Percentiles rank a stretch among this genome's conserved stretches.
These are phyloP conservation scores for Phanerodontia chrysosporium DNA, from an alignment of 768 basidiomycete species.

Conservation along the genomic window DNA sequence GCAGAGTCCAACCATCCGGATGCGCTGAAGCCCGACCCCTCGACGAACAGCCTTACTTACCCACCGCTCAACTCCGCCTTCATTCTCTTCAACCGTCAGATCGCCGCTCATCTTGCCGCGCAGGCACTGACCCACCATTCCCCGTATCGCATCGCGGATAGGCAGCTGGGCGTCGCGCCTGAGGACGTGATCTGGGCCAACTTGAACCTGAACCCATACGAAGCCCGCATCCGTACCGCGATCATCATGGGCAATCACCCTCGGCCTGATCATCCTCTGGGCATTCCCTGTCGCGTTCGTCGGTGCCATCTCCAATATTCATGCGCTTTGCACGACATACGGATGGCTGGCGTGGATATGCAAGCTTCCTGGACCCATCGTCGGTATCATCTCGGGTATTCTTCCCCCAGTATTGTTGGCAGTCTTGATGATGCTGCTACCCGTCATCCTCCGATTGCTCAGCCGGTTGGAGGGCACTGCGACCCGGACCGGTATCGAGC, in stretches of 20 bases:
- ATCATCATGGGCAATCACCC: conserved; percentile 73
- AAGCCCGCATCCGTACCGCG: conserved; percentile 33
- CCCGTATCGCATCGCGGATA: conserved; percentile 75
- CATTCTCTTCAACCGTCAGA: conserved; percentile 88
- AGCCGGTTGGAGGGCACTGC: conserved; percentile 90
- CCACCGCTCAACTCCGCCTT: conserved; percentile 59
- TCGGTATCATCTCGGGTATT: conserved; percentile 87
- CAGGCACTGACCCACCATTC: conserved; percentile 75
- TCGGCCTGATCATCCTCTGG: conserved; percentile 84
- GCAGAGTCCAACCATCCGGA: conserved; percentile 20
- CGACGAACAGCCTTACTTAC: conserved; percentile 24
- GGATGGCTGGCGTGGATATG: conserved; percentile 86
- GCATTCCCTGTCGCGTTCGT: conserved; percentile 72
- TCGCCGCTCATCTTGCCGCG: conserved; percentile 85
- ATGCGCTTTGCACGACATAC: conserved; percentile 57
- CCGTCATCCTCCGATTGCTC: conserved; percentile 77
- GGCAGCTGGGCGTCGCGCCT: conserved; percentile 80
- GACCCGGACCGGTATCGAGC: conserved; percentile 74
- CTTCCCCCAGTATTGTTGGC: conserved; percentile 85
- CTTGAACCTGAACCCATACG: conserved; percentile 85
- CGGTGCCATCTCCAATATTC: conserved; percentile 80
- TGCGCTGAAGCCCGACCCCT: conserved; percentile 17
- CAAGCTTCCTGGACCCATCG: conserved; percentile 52
- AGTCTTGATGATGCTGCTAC: conserved; percentile 85
- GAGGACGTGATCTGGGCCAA: conserved; percentile 92